These are phyloP conservation scores for Scheffersomyces segobiensis DNA, from an alignment of 1,139 yeast genomes.

Conservation along the genomic window DNA sequence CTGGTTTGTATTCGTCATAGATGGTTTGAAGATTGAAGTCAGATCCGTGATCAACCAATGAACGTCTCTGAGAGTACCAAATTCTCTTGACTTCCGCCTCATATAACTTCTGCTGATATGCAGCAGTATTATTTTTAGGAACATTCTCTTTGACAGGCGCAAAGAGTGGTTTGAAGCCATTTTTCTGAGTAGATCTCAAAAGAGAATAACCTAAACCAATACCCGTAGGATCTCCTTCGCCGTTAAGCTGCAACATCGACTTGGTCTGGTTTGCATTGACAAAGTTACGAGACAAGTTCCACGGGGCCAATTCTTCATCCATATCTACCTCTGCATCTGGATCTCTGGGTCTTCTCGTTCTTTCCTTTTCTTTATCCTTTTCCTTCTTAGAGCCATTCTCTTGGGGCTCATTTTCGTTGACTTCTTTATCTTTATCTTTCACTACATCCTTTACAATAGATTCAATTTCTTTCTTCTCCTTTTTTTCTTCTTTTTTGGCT, in stretches of 20 bases:
- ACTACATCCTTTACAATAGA: conserved; percentile 13
- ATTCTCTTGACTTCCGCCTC: conserved; percentile 88
- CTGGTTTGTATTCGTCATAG: conserved; percentile 42
- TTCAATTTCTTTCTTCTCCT: conserved; percentile 16
- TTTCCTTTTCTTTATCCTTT: conserved; percentile 23
- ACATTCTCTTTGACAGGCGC: conserved; percentile 45
- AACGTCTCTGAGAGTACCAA: conserved; percentile 84
- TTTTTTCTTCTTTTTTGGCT: conserved; percentile 18
- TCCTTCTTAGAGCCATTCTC: conserved; percentile 14
- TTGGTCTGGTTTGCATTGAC: conserved; percentile 94
- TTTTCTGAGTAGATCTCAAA: conserved; percentile 89
- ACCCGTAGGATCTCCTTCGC: conserved; percentile 97
- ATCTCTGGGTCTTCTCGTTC: conserved; percentile 21
- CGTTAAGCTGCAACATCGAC: conserved; percentile 93
- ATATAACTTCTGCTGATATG: conserved; percentile 87
- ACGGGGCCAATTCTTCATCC: conserved; percentile 88
- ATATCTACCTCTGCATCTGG: conserved; percentile 47
- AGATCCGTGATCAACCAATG: conserved; percentile 49
- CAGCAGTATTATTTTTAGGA: conserved; percentile 54
- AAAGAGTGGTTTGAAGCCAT: conserved; percentile 75
- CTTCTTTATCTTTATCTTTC: conserved; percentile 36
- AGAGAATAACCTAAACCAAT: conserved; percentile 90
- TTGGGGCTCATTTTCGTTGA: conserved; percentile 18
- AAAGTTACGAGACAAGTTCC: conserved; percentile 91
- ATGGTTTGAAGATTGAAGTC: conserved; percentile 23